Base-by-base conservation (phyloP, 1,284 basidiomycete genomes). In the Cryptococcus floricola region DNA sequence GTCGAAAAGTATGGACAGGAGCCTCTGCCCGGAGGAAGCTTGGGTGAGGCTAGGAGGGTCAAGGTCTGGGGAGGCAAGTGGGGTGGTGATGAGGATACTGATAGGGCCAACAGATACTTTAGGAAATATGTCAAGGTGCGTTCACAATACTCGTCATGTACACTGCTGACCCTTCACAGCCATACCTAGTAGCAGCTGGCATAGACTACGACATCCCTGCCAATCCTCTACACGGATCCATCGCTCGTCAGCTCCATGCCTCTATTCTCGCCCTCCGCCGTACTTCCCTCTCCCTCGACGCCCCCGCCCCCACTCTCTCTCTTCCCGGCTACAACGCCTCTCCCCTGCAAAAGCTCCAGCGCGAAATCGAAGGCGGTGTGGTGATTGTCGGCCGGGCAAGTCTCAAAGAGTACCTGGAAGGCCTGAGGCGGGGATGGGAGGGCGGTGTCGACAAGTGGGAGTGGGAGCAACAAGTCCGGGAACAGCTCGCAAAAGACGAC, bases 81-180 rank as follows among this genome's bases (percentile, higher is more conserved):
- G 84, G 92, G 94, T 1, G 93, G 90, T 48, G 96, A 98, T 75
- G 91, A 95, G 68, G 93, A 98, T 70, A 85, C 86, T 64, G 87
- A 93, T 72, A 85, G 89, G 60, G 84, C 93, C 87, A 96, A 96
- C 80, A 97, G 85, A 77, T 96, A 98, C 80, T 89, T 91, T 71
- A 89, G 87, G 79, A 98, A 98, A 80, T 91, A 92, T 73, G 81
- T 85, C 69, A 90, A 79, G 14, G 48, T 95, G 66, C 67, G 80
- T 69, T 50, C 58, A 18, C 31, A 34, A 8, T 10, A 8, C 31
- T 34, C 31, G 31, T 34, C 0, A 10, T 10, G 31, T 50, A 39
- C 23, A 51, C 52, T 54, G 52, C 53, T 53, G 1, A 34, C 7
- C 1, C 31, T 8, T 8, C 39, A 12, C 63, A 97, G 93, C 95